Evolutionary conservation across 1,284 basidiomycete species (phyloP).

Genomic region (Ustilago curta): DNA sequence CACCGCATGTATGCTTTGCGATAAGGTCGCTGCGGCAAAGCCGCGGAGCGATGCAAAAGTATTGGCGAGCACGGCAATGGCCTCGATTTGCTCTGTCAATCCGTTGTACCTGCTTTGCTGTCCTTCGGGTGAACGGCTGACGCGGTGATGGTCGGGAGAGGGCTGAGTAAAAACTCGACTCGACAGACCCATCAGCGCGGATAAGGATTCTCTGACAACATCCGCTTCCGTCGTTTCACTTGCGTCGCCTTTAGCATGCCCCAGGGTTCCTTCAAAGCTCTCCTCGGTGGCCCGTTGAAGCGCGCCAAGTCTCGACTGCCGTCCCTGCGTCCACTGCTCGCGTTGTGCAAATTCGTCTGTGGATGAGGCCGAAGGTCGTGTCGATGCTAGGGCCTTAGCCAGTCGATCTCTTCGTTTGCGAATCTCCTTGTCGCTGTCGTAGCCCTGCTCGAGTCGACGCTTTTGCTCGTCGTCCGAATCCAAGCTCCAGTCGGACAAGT

Average conservation of each 20-base stretch:
- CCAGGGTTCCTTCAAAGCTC: background rate
- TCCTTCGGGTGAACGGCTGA: background rate
- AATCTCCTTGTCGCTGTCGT: constrained; percentile 36
- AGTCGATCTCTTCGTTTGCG: constrained; percentile 23
- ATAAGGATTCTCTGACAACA: constrained; percentile 31
- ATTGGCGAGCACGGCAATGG: constrained; percentile 11
- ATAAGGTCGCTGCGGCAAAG: constrained; percentile 18
- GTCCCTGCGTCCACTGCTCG: constrained; percentile 17
- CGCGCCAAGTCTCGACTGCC: constrained; percentile 1
- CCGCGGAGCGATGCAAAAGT: constrained; percentile 15
- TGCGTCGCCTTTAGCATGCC: background rate
- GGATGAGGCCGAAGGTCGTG: constrained; percentile 17
- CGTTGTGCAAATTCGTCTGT: constrained; percentile 15
- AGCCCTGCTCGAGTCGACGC: constrained; percentile 14
- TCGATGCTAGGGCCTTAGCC: constrained; percentile 4
- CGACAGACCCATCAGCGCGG: constrained; percentile 24
- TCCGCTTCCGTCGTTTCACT: constrained; percentile 23
- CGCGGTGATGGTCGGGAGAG: background rate
- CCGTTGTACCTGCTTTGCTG: background rate
- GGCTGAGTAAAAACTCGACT: constrained; percentile 16
- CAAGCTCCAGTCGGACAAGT: constrained; percentile 45
- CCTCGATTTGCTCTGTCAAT: constrained; percentile 25
- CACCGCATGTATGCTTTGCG: constrained; percentile 29
- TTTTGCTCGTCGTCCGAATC: constrained; percentile 33
- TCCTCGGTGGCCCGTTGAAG: background rate